Conservation (phyloP, 768 basidiomycete species). For the Agaricus sinodeliciosus region DNA sequence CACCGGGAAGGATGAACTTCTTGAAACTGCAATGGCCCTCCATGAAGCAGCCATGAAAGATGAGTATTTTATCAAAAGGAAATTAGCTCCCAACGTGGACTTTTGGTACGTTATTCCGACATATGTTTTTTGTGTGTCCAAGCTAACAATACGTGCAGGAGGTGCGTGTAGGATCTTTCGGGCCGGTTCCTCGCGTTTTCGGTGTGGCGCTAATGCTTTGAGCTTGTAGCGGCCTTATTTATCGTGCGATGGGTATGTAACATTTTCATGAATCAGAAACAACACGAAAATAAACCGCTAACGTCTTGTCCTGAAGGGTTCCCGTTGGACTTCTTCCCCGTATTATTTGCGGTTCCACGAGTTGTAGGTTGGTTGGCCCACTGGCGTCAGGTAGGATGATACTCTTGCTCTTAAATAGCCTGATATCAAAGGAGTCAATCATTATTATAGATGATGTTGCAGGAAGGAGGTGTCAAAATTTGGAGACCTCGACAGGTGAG, state of each 20-base stretch:
- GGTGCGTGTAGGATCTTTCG: constrained; percentile 21
- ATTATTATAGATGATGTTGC: constrained; percentile 77
- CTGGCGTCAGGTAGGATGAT: constrained; percentile 66
- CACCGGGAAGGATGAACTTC: constrained; percentile 77
- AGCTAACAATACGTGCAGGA: constrained; percentile 34
- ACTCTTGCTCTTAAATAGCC: background rate
- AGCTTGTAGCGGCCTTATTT: constrained; percentile 67
- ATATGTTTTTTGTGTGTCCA: constrained; percentile 6
- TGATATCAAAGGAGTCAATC: background rate
- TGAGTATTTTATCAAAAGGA: constrained; percentile 79
- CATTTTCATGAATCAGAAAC: background rate
- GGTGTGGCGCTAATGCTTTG: background rate
- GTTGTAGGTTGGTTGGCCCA: constrained; percentile 93
- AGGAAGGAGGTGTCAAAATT: constrained; percentile 85
- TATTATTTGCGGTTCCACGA: constrained; percentile 86
- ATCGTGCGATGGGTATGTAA: constrained; percentile 78
- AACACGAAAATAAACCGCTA: background rate
- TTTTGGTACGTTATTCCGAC: constrained; percentile 58
- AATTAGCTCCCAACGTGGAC: constrained; percentile 86
- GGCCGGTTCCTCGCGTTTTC: background rate
- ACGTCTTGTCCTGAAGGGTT: constrained; percentile 50
- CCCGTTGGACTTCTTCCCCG: constrained; percentile 92
- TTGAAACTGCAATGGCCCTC: constrained; percentile 85
- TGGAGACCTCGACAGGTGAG: constrained; percentile 82
- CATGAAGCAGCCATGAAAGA: constrained; percentile 89